These are phyloP conservation scores for Elsinoe fawcettii DNA, from an alignment of 2,329 filamentous ascomycete genomes.

Conservation along the genomic window DNA sequence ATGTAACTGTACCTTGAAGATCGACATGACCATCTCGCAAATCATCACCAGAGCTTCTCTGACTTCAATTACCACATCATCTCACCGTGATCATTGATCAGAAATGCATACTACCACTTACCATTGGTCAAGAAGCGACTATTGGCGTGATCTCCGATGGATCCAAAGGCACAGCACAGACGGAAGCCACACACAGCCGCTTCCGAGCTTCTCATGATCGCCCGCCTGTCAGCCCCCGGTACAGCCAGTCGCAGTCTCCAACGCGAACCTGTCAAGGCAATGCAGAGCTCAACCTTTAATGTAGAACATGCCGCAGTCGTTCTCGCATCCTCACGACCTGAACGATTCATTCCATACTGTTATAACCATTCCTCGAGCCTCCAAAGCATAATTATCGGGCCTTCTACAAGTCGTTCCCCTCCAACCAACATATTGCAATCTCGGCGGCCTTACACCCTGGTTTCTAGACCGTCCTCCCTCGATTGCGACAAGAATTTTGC, in stretches of 20 bases:
- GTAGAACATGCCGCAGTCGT: not conserved
- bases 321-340: not conserved
- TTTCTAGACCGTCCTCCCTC: constrained; percentile 1
- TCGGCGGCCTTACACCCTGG: constrained; percentile 10
- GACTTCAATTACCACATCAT: not conserved
- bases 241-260: constrained; percentile 12
- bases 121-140: not conserved
- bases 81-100: not conserved
- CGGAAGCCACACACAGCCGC: constrained; percentile 13
- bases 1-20: not conserved
- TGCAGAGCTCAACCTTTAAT: not conserved
- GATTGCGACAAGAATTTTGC: not conserved
- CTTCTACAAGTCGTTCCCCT: not conserved
- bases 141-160: constrained; percentile 13
- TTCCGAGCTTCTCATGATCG: constrained; percentile 11
- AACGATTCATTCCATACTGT: not conserved
- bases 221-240: constrained; percentile 12
- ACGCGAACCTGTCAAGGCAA: not conserved
- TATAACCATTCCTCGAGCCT: not conserved
- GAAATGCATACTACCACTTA: not conserved
- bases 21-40: not conserved
- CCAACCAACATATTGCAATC: constrained; percentile 5
- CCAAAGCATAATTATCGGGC: not conserved
- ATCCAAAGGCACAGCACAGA: constrained; percentile 13
- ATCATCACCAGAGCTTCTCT: not conserved